Conservation (phyloP, 441 rosid genomes). For the Pelargonium myrrhifolium region DNA sequence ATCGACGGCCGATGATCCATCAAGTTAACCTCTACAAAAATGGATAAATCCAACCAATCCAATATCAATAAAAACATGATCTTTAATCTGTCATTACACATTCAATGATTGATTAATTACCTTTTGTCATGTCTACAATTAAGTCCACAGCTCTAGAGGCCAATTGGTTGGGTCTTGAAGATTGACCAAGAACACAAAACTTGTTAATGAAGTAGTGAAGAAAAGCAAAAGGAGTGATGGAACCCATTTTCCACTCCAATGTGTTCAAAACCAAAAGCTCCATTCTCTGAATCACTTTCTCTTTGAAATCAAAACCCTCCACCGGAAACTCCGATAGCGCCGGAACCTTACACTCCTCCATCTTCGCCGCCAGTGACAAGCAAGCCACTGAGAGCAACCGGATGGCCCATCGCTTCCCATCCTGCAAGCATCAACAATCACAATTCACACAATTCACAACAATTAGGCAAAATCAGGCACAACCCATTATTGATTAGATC, state of each 20-base stretch:
- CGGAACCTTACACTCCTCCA: conserved; percentile 71
- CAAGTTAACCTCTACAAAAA: conserved; percentile 45
- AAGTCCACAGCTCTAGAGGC: conserved; percentile 42
- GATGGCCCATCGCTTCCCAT: conserved; percentile 64
- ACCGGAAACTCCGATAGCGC: conserved; percentile 44
- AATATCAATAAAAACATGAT: not conserved
- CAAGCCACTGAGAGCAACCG: conserved; percentile 66
- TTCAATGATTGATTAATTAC: conserved; percentile 22
- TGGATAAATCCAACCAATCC: not conserved
- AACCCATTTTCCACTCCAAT: conserved; percentile 69
- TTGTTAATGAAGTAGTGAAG: conserved; percentile 50
- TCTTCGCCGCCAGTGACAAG: conserved; percentile 75
- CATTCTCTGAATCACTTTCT: conserved; percentile 51
- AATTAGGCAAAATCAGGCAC: not conserved
- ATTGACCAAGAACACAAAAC: conserved; percentile 27
- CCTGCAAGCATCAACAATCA: conserved; percentile 29
- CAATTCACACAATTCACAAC: not conserved
- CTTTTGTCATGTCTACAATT: conserved; percentile 41
- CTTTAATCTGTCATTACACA: not conserved
- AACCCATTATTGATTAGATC: not conserved
- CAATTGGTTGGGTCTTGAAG: conserved; percentile 30
- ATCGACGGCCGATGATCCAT: conserved; percentile 57
- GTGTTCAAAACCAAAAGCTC: conserved; percentile 60
- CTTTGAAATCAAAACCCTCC: conserved; percentile 45
- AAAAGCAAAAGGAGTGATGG: conserved; percentile 67